These are phyloP conservation scores for Epipyxis sp. DNA, from an alignment of 108 stramenopile species.

Conservation along the genomic window DNA sequence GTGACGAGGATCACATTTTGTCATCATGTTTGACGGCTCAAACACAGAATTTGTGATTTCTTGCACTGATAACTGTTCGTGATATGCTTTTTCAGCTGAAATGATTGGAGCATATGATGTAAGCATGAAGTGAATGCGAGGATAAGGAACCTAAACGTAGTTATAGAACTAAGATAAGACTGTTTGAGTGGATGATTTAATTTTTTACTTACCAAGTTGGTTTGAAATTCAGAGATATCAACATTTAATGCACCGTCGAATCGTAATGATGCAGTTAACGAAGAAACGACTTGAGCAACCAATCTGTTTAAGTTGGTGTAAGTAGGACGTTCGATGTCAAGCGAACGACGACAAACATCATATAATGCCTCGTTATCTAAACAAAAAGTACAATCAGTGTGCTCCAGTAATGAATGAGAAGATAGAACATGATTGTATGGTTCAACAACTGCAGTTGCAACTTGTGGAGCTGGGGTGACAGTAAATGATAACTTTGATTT, in stretches of 20 bases:
- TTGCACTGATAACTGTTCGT: conserved; percentile 82
- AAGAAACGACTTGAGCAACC: conserved; percentile 86
- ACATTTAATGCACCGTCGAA: conserved; percentile 93
- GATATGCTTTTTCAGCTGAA: conserved; percentile 81
- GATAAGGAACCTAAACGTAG: too few relatives aligned
- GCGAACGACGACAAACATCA: conserved; percentile 89
- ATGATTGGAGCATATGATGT: conserved; percentile 89
- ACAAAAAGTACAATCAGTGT: conserved; percentile 89
- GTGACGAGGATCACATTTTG: conserved; percentile 89
- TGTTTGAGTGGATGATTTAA: too few relatives aligned
- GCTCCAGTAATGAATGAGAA: conserved; percentile 88
- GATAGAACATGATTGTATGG: conserved; percentile 94
- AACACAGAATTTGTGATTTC: conserved; percentile 92
- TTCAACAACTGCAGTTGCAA: conserved; percentile 90
- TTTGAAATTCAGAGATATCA: conserved; percentile 92
- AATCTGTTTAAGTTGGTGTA: conserved; percentile 90
- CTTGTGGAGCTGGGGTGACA: conserved; percentile 79
- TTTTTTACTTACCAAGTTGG: conserved; percentile 91
- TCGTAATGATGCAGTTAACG: conserved; percentile 85
- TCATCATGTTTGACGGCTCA: conserved; percentile 86
- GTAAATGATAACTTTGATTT: conserved; percentile 53
- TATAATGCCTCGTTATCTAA: conserved; percentile 92
- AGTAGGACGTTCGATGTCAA: conserved; percentile 83
- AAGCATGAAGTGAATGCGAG: conserved; percentile 90
- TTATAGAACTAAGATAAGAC: too few relatives aligned